These are phyloP conservation scores for Monosporascus sp. DNA, from an alignment of 2,329 filamentous ascomycete species.

Conservation along the genomic window DNA sequence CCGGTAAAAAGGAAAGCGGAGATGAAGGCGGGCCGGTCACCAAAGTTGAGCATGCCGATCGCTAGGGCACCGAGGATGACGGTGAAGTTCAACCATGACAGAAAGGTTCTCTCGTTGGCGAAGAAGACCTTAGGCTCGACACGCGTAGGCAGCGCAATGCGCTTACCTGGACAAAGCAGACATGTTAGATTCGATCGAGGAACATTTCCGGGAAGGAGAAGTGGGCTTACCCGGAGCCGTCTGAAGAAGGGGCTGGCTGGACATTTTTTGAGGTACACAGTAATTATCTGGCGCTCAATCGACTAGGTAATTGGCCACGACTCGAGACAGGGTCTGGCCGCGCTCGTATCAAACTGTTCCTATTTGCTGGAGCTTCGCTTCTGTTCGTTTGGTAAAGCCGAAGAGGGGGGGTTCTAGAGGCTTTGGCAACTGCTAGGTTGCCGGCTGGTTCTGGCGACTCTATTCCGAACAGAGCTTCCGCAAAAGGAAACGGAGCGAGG, in stretches of 20 bases:
- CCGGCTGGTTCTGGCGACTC: too few relatives aligned
- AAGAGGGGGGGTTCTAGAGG: too few relatives aligned
- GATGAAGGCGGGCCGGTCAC: constrained; percentile 89
- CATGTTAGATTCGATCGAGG: too few relatives aligned
- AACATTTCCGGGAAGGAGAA: neutral
- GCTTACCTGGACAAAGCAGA: constrained; percentile 66
- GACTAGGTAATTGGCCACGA: neutral
- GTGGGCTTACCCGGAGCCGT: constrained; percentile 70
- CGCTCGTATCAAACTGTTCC: neutral
- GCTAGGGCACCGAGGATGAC: constrained; percentile 95
- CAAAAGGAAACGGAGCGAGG: too few relatives aligned
- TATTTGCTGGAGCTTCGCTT: neutral
- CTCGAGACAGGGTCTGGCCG: too few relatives aligned
- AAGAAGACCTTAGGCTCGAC: constrained; percentile 99
- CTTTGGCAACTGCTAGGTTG: too few relatives aligned
- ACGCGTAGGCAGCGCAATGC: constrained; percentile 93
- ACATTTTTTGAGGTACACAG: constrained; percentile 56
- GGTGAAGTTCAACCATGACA: constrained; percentile 99
- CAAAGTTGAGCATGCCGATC: constrained; percentile 96
- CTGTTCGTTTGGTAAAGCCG: too few relatives aligned
- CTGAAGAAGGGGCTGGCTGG: constrained; percentile 91
- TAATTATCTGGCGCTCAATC: too few relatives aligned
- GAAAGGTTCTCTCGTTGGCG: constrained; percentile 98
- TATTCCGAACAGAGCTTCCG: too few relatives aligned
- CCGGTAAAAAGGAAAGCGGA: constrained; percentile 89